These are phyloP conservation scores for Fusarium papillatum DNA, from an alignment of 2,329 filamentous ascomycete genomes.

Conservation along the genomic window DNA sequence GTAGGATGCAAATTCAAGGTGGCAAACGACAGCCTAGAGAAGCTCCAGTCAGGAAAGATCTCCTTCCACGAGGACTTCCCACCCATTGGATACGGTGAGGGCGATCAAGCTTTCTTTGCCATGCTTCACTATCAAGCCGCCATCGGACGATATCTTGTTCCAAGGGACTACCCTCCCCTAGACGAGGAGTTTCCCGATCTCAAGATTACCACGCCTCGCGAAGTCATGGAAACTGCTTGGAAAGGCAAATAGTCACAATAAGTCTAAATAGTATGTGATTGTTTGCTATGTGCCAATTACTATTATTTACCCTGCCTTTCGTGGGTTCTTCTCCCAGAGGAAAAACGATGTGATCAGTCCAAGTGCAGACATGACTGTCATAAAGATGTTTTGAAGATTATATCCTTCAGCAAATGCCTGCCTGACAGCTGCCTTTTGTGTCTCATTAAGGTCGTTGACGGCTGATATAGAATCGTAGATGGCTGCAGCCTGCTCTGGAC, in stretches of 20 bases:
- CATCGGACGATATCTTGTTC: slow-evolving; percentile 21
- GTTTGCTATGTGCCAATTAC: not conserved
- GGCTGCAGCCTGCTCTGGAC: not conserved
- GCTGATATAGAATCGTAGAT: not conserved
- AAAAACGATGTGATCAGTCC: slow-evolving; percentile 1
- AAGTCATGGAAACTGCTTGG: slow-evolving; percentile 40
- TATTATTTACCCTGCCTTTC: not conserved
- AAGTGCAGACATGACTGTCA: slow-evolving; percentile 1
- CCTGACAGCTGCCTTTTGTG: not conserved
- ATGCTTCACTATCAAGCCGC: slow-evolving; percentile 35
- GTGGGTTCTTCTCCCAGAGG: not conserved
- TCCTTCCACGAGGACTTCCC: slow-evolving; percentile 40
- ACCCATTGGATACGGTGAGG: slow-evolving; percentile 23
- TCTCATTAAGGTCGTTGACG: not conserved
- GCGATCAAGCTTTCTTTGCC: slow-evolving; percentile 36
- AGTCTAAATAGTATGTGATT: not conserved
- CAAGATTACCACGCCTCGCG: slow-evolving; percentile 12
- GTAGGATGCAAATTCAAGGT: slow-evolving; percentile 31
- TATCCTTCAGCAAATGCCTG: slow-evolving; percentile 1
- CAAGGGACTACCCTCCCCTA: not conserved
- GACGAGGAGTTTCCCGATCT: slow-evolving; percentile 31
- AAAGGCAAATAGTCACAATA: not conserved
- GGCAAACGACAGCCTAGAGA: slow-evolving; percentile 33
- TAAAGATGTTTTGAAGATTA: not conserved
- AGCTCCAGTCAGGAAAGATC: slow-evolving; percentile 39